These are phyloP conservation scores for Sphenostylis stenocarpa DNA, from an alignment of 306 rosid genomes.

Conservation along the genomic window DNA sequence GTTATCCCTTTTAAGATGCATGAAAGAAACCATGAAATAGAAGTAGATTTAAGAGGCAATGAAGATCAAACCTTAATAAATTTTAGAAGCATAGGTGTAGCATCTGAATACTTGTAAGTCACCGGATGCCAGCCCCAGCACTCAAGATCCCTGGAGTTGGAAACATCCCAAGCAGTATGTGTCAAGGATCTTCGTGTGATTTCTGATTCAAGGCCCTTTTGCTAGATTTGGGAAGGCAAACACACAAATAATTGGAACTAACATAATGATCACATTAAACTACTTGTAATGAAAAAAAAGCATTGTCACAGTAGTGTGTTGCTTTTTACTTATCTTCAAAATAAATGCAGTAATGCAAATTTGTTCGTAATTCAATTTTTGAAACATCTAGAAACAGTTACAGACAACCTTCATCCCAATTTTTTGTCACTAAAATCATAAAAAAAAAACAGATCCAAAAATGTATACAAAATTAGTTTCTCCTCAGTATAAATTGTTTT, in stretches of 20 bases:
- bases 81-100: slow-evolving; percentile 75
- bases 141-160: slow-evolving; percentile 62
- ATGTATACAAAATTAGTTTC: not conserved
- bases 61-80: slow-evolving; percentile 66
- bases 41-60: slow-evolving; percentile 17
- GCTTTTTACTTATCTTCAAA: not conserved
- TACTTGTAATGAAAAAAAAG: not conserved
- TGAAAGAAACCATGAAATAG: slow-evolving; percentile 15
- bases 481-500: not conserved
- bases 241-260: slow-evolving; percentile 20
- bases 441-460: not conserved
- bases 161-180: slow-evolving; percentile 89
- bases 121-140: slow-evolving; percentile 99
- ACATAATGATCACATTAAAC: not conserved
- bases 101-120: slow-evolving; percentile 90
- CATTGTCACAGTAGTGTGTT: not conserved
- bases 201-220: slow-evolving; percentile 77
- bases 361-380: not conserved
- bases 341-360: not conserved
- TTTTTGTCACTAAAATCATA: not conserved
- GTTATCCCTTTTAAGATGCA: not conserved
- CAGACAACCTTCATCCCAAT: not conserved
- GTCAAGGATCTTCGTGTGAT: slow-evolving; percentile 82
- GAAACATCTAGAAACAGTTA: not conserved
- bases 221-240: slow-evolving; percentile 54